Percentiles rank a stretch among this genome's conserved stretches.
Conservation (phyloP, 257 asterid genomes). For the Ophiorrhiza pumila region DNA sequence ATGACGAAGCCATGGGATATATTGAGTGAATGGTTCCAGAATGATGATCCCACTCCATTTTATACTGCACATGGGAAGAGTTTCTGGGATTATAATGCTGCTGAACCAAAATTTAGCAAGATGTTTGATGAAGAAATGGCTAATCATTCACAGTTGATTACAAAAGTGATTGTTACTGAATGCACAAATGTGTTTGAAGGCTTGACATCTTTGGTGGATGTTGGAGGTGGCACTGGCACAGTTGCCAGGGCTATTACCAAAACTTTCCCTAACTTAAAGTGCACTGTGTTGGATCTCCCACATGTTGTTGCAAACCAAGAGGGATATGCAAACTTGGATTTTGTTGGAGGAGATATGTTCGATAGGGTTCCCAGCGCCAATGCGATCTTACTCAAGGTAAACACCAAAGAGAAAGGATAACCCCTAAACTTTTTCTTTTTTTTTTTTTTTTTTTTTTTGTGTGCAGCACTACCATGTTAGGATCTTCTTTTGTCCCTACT, state of each 20-base stretch:
- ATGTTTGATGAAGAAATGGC: slow-evolving; percentile 16
- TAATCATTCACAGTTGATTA: neutral
- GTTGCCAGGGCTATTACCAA: neutral
- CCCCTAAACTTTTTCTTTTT: no score
- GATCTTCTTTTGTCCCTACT: no score
- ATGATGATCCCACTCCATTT: slow-evolving; percentile 1
- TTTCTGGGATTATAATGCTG: neutral
- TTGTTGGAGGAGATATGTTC: slow-evolving; percentile 27
- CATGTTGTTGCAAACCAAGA: slow-evolving; percentile 14
- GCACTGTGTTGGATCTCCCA: neutral
- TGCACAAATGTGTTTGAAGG: slow-evolving; percentile 21
- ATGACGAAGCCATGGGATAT: slow-evolving; percentile 4
- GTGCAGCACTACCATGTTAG: no score
- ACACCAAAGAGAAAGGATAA: no score
- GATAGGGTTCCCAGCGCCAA: slow-evolving; percentile 15
- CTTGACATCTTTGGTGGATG: slow-evolving; percentile 10
- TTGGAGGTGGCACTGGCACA: slow-evolving; percentile 18
- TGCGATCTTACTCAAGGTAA: slow-evolving; percentile 24
- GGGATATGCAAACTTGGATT: neutral
- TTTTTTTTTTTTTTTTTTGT: no score
- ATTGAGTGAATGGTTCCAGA: slow-evolving; percentile 12
- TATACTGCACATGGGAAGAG: neutral
- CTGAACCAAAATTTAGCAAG: neutral
- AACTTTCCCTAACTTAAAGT: slow-evolving; percentile 7
- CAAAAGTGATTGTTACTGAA: neutral